Evolutionary conservation across 345 rosid species (phyloP), one percentile per base, ranked within the genome.

Genomic region (Eucalyptus regnans): DNA sequence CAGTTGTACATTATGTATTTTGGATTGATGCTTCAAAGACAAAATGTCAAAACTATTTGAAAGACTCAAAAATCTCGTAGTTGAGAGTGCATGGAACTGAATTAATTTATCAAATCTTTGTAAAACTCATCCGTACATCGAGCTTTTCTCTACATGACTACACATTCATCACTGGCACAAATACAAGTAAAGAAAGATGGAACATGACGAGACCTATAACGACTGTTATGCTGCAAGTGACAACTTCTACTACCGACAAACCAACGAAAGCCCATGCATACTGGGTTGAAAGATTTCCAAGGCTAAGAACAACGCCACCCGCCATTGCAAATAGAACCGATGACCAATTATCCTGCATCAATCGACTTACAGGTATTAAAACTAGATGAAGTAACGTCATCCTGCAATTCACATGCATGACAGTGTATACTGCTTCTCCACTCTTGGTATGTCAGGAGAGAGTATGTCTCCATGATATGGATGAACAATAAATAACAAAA

Each of bases 251-350:
- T 14, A 97, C 96, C 6, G 98, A 95, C 89, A 97, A 92, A 52
- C 99, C 98, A 76, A 95, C 96, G 89, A 95, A 94, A 90, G 98
- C 98, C 94, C 94, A 93, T 83, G 97, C 96, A 90, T 96, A 96
- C 87, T 95, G 98, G 58, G 98, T 93, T 44, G 95, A 87, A 50
- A 97, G 89, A 89, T 96, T 96, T 87, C 98, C 99, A 4, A 96
- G 54, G 94, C 98, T 94, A 48, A 96, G 94, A 80, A 94, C 94
- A 56, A 96, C 80, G 43, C 98, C 98, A 88, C 98, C 98, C 13
- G 90, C 95, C 97, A 95, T 93, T 62, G 99, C 96, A 90, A 96
- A 96, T 93, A 94, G 79, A 88, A 95, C 94, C 3, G 95, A 95
- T 1, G 98, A 95, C 95, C 96, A 96, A 71, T 95, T 97, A 49